Conservation (phyloP, 805 yeast genomes). For the Kazachstania africana region DNA sequence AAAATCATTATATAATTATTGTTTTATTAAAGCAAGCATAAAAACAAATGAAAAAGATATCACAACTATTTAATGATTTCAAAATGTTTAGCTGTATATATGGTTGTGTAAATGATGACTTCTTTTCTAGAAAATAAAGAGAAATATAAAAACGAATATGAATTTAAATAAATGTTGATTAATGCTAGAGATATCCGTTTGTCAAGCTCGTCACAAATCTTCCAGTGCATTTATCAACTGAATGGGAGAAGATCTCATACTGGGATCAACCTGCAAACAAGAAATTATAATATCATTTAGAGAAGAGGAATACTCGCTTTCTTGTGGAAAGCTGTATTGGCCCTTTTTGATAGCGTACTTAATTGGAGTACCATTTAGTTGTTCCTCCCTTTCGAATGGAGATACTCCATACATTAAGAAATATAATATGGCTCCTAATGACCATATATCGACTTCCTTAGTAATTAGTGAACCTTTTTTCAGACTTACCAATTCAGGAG, state of each 20-base stretch:
- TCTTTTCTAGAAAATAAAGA: too few species aligned
- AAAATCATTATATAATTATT: too few species aligned
- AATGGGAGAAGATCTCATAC: conserved; percentile 51
- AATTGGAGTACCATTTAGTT: conserved; percentile 71
- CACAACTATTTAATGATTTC: too few species aligned
- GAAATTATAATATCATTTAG: conserved; percentile 42
- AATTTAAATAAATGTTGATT: too few species aligned
- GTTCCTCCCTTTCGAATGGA: conserved; percentile 80
- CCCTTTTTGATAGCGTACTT: conserved; percentile 66
- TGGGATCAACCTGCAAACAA: conserved; percentile 56
- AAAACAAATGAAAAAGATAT: too few species aligned
- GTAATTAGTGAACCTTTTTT: conserved; percentile 51
- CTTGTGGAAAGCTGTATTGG: conserved; percentile 33
- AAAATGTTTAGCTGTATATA: too few species aligned
- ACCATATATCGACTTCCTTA: conserved; percentile 72
- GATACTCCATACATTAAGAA: conserved; percentile 67
- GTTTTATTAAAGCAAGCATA: too few species aligned
- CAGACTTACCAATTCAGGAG: conserved; percentile 82
- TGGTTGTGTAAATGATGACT: too few species aligned
- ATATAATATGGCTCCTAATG: conserved; percentile 75
- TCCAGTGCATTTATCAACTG: conserved; percentile 39
- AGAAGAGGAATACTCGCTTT: conserved; percentile 36
- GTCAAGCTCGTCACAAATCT: conserved; percentile 2
- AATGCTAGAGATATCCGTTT: too few species aligned
- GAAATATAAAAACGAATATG: too few species aligned